Evolutionary conservation across 441 rosid genomes (phyloP), one percentile per base, ranked within the genome.

Genomic region (Aquilaria agallochum): DNA sequence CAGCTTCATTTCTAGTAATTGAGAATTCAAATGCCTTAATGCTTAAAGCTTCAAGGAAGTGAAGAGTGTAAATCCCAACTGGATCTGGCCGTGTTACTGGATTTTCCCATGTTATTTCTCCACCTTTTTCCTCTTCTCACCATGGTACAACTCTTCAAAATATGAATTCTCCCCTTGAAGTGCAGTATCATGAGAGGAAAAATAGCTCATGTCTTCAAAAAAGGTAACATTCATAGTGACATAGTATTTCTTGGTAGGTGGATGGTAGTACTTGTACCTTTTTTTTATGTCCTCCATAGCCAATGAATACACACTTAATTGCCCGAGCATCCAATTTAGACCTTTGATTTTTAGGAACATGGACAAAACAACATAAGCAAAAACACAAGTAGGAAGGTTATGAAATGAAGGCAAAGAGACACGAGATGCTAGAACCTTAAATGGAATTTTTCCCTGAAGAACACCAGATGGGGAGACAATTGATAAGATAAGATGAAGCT

Each of bases 221-320:
- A 53, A 53, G 4, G 31, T 30, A 20, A 53, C 56, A 53, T 53
- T 31, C 30, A 53, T 20, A 53, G 56, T 14, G 11, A 14, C 11
- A 53, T 53, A 53, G 3, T 9, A 10, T 53, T 53, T 14, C 31
- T 14, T 20, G 12, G 56, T 15, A 5, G 56, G 30, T 5, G 56
- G 56, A 53, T 53, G 31, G 15, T 53, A 53, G 15, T 31, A 53
- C 31, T 32, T 20, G 56, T 53, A 53, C 56, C 56, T 27, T 53
- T 53, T 53, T 7, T 5, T 20, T 20, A 53, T 53, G 56, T 6
- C 32, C 27, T 14, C 32, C 56, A 53, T 53, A 53, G 11, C 56
- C 31, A 14, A 53, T 1, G 15, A 53, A 53, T 2, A 27, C 31
- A 53, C 56, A 53, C 33, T 30, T 11, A 53, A 14, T 2, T 4